A percentile compares a stretch with the other conserved stretches of the same genome.
phyloP scores from a whole-genome alignment of 2,329 filamentous ascomycete genomes.

The Lachnellula cervina region DNA sequence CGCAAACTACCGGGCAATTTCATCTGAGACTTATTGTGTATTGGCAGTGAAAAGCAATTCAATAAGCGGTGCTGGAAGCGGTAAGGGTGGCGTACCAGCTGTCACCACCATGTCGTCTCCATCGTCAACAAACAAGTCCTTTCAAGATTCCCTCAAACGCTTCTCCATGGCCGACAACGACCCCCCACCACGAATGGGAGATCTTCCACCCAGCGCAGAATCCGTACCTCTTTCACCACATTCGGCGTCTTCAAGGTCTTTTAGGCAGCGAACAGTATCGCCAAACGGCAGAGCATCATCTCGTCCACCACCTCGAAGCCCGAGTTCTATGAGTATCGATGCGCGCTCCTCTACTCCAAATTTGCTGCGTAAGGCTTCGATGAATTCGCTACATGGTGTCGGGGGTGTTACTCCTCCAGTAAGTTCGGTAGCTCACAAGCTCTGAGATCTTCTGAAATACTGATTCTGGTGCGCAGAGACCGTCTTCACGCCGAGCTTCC shows the following conservation, averaged over 20 bases:
- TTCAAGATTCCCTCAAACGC: constrained; percentile 37
- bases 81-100: not conserved
- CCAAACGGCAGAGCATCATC: constrained; percentile 25
- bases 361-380: constrained; percentile 38
- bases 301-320: constrained; percentile 32
- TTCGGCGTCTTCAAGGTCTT: constrained; percentile 11
- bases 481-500: constrained; percentile 38
- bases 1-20: not conserved
- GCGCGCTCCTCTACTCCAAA: constrained; percentile 38
- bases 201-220: not conserved
- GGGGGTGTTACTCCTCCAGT: constrained; percentile 33
- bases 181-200: not conserved
- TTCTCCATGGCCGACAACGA: constrained; percentile 29
- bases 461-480: constrained; percentile 13
- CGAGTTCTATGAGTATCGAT: constrained; percentile 40
- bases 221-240: constrained; percentile 11
- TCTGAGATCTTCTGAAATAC: not conserved
- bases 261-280: constrained; percentile 14
- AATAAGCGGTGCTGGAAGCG: not conserved
- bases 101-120: not conserved
- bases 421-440: not conserved
- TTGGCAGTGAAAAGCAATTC: not conserved
- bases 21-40: not conserved
- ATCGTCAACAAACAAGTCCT: constrained; percentile 20
- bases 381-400: constrained; percentile 37